Evolutionary conservation across 2,329 filamentous ascomycete genomes (phyloP).

Genomic region (Cordyceps javanica): DNA sequence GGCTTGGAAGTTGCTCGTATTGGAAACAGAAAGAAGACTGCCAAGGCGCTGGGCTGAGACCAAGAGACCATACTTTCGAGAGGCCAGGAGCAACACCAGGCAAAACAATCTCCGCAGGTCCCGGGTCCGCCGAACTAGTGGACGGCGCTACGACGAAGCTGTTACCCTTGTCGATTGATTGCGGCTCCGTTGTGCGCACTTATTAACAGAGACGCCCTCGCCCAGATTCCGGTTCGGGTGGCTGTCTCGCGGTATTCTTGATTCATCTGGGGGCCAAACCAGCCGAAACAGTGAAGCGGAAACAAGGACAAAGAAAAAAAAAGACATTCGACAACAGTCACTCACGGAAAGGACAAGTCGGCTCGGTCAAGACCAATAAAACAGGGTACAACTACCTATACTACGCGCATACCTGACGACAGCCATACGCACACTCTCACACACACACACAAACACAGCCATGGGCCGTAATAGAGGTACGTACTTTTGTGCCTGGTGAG

Average conservation of each 20-base stretch:
- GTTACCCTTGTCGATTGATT: not conserved
- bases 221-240: not conserved
- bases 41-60: constrained; percentile 1
- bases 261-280: too few relatives aligned
- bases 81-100: not conserved
- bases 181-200: not conserved
- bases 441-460: too few relatives aligned
- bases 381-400: not conserved
- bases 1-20: too few relatives aligned
- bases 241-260: not conserved
- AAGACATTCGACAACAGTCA: not conserved
- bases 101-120: constrained; percentile 3
- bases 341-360: not conserved
- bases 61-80: too few relatives aligned
- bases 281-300: not conserved
- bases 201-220: not conserved
- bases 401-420: constrained; percentile 7
- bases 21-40: not conserved
- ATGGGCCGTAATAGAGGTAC: constrained; percentile 15
- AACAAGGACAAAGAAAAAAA: not conserved
- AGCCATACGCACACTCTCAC: too few relatives aligned
- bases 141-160: constrained; percentile 2
- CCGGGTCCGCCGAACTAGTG: constrained; percentile 9
- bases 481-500: not conserved
- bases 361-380: not conserved